Percentiles rank a stretch among this genome's conserved stretches.
Evolutionary conservation across 2,329 filamentous ascomycete genomes (phyloP).

Genomic region (Nigrospora sphaerica): DNA sequence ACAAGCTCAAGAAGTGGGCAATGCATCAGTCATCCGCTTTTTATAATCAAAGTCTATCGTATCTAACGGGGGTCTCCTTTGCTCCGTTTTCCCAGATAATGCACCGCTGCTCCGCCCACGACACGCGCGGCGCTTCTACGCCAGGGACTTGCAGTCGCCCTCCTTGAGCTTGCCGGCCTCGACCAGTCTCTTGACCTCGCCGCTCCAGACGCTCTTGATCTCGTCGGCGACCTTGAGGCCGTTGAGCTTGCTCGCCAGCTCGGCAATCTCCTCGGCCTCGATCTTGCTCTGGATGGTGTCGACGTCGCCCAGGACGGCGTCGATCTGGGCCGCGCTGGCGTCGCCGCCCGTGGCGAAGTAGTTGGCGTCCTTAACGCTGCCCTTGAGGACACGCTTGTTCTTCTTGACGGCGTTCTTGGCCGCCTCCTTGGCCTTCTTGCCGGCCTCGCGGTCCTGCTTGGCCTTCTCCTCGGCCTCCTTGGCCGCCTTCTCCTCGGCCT

Average conservation of each 20-base stretch:
- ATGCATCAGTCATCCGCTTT: too few species aligned
- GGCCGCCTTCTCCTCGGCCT: conserved; percentile 70
- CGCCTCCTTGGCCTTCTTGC: conserved; percentile 96
- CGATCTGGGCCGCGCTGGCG: conserved; percentile 68
- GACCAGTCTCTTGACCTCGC: conserved; percentile 71
- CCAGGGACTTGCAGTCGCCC: conserved; percentile 65
- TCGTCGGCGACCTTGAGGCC: conserved; percentile 71
- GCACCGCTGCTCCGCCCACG: too few species aligned
- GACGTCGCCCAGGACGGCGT: conserved; percentile 75
- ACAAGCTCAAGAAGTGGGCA: too few species aligned
- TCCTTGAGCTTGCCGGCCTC: conserved; percentile 81
- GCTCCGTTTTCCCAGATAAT: too few species aligned
- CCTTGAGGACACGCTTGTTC: conserved; percentile 97
- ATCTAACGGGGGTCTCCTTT: too few species aligned
- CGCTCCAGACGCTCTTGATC: conserved; percentile 78
- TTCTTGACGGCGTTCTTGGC: conserved; percentile 99
- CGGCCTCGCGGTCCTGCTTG: conserved; percentile 74
- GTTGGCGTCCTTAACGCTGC: conserved; percentile 93
- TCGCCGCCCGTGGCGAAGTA: conserved; percentile 74
- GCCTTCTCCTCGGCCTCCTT: conserved; percentile 82
- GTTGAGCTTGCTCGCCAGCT: conserved; percentile 72
- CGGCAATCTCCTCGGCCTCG: conserved; percentile 83
- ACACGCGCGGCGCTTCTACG: background rate
- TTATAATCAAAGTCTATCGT: too few species aligned
- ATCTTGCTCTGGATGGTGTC: conserved; percentile 84